Base-by-base conservation (phyloP, 2,329 filamentous ascomycete genomes). In the Bertia moriformis region DNA sequence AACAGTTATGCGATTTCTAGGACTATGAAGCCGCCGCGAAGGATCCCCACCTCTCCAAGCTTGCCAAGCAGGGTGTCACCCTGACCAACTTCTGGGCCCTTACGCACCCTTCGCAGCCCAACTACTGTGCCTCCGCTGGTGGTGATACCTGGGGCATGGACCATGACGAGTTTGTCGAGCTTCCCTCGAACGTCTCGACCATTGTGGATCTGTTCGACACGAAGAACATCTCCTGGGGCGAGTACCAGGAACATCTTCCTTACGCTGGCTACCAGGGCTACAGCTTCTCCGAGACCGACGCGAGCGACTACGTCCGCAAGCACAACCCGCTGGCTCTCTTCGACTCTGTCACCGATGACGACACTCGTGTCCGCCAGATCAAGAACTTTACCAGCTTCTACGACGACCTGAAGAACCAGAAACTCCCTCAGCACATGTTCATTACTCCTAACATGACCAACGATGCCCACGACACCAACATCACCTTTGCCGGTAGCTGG, bases 291-390 rank as follows among this genome's bases (percentile, higher is more conserved):
- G 44, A 72, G 47, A 83, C 69, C 2, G 69, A 71, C 19, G 67
- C 69, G 38, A 83, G 87, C 49, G 74, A 80, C 60, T 91, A 91
- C 53, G 83, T 89, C 4, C 77, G 85, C 51, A 89, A 91, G 61
- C 84, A 91, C 62, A 86, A 88, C 57, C 63, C 71, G 37, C 59
- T 67, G 14, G 61, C 88, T 41, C 63, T 80, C 40, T 84, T 73
- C 58, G 69, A 86, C 53, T 73, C 70, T 24, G 66, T 83, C 39
- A 69, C 78, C 42, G 62, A 66, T 39, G 69, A 67, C 38, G 55
- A 65, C 19, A 65, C 73, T 15, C 76, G 82, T 18, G 63, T 83
- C 1, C 66, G 70, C 4, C 67, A 75, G 52, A 78, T 83, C 57
- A 89, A 89, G 67, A 87, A 85, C 59, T 63, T 84, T 42, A 78